These are phyloP conservation scores for Rhizopogon sp. DNA, from an alignment of 768 basidiomycete species.

Conservation along the genomic window DNA sequence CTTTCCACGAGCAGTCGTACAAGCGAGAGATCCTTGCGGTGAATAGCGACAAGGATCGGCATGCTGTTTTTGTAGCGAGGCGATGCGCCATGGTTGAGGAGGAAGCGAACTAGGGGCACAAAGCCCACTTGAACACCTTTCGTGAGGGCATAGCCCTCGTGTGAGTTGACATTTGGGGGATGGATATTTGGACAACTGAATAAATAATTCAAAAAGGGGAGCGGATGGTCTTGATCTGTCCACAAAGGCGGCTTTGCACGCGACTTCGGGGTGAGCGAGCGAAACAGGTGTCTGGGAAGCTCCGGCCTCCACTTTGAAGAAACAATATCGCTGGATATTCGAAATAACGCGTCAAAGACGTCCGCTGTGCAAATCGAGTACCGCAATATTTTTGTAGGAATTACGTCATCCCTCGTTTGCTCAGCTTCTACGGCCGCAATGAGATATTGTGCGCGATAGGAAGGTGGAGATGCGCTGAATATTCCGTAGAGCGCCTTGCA, in stretches of 20 bases:
- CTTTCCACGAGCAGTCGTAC: slow-evolving; percentile 77
- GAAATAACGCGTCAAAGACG: slow-evolving; percentile 45
- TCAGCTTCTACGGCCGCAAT: slow-evolving; percentile 24
- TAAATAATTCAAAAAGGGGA: slow-evolving; percentile 62
- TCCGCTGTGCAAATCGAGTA: slow-evolving; percentile 32
- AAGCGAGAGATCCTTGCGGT: slow-evolving; percentile 57
- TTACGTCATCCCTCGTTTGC: slow-evolving; percentile 10
- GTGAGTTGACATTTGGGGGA: slow-evolving; percentile 52
- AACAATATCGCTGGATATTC: slow-evolving; percentile 7
- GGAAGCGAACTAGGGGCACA: slow-evolving; percentile 58
- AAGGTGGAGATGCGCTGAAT: slow-evolving; percentile 50
- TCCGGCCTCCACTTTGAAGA: slow-evolving; percentile 27
- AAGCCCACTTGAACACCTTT: slow-evolving; percentile 69
- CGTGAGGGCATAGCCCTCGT: slow-evolving; percentile 78
- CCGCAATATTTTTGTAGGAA: slow-evolving; percentile 45
- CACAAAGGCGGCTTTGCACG: slow-evolving; percentile 24
- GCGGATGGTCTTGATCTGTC: slow-evolving; percentile 47
- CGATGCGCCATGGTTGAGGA: slow-evolving; percentile 70
- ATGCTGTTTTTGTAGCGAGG: slow-evolving; percentile 57
- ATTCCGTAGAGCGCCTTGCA: slow-evolving; percentile 49
- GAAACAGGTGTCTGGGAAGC: slow-evolving; percentile 67
- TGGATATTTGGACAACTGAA: slow-evolving; percentile 36
- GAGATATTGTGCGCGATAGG: slow-evolving; percentile 67
- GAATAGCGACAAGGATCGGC: slow-evolving; percentile 74
- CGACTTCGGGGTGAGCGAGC: slow-evolving; percentile 34